Percentiles rank a stretch among this genome's conserved stretches.
Evolutionary conservation across 78 protist genomes (phyloP).

Genomic region (Capsaspora owczarzaki): DNA sequence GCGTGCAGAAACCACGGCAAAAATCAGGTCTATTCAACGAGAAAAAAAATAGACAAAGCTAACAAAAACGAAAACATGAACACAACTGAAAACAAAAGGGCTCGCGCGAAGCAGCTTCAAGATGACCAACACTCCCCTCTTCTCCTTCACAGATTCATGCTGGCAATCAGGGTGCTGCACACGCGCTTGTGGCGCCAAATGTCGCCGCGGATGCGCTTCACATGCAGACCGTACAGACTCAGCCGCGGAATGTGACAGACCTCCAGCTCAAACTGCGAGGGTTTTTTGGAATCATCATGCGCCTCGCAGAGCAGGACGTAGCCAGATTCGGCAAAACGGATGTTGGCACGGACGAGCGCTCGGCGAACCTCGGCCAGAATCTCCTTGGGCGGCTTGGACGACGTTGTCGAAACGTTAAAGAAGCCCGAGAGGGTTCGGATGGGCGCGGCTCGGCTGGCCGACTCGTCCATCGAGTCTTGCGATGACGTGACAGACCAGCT

Average conservation of each 20-base stretch:
- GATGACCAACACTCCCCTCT: no score
- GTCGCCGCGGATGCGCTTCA: constrained; percentile 9
- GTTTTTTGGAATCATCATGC: neutral
- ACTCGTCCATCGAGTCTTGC: no score
- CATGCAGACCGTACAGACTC: neutral
- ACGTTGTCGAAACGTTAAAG: neutral
- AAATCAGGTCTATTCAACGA: no score
- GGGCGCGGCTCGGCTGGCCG: no score
- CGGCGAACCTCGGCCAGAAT: neutral
- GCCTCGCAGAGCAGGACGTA: neutral
- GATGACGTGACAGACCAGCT: no score
- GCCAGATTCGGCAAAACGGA: neutral
- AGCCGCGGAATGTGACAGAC: neutral
- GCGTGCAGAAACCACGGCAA: no score
- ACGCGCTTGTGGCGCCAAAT: constrained; percentile 1
- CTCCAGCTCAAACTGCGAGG: constrained; percentile 9
- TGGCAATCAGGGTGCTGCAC: neutral
- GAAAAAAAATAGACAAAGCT: no score
- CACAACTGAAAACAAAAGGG: no score
- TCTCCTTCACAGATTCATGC: constrained; percentile 1
- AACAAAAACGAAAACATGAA: no score
- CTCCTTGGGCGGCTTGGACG: neutral
- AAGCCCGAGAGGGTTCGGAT: neutral
- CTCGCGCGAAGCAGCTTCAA: no score
- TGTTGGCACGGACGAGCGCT: neutral